Evolutionary conservation across 345 rosid genomes (phyloP).

Genomic region (Gossypium raimondii): DNA sequence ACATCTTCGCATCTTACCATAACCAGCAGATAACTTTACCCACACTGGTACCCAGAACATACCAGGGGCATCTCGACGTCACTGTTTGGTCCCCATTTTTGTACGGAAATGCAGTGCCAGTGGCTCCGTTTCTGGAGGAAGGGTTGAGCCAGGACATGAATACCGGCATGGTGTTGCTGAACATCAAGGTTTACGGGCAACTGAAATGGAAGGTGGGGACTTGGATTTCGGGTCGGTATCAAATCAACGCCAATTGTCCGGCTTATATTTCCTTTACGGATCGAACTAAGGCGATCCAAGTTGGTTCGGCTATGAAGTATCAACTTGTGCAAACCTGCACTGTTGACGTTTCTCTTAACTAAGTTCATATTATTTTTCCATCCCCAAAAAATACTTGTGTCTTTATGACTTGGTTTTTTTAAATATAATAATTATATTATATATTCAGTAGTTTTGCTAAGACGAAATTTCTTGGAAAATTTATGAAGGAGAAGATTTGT

Average conservation of each 20-base stretch:
- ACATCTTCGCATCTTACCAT: slow-evolving; percentile 54
- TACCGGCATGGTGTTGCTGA: slow-evolving; percentile 50
- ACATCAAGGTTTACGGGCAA: slow-evolving; percentile 49
- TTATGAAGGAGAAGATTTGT: background rate
- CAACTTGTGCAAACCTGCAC: slow-evolving; percentile 47
- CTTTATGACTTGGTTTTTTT: background rate
- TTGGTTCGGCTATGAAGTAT: slow-evolving; percentile 40
- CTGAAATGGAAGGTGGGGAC: slow-evolving; percentile 76
- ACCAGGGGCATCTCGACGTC: slow-evolving; percentile 60
- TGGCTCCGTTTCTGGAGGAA: slow-evolving; percentile 35
- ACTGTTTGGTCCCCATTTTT: slow-evolving; percentile 69
- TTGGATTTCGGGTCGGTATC: slow-evolving; percentile 63
- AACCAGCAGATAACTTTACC: slow-evolving; percentile 64
- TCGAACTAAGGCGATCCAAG: slow-evolving; percentile 10
- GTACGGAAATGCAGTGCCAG: slow-evolving; percentile 44
- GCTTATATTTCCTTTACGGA: slow-evolving; percentile 33
- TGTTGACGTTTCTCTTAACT: slow-evolving; percentile 40
- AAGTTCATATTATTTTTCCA: background rate
- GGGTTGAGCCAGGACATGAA: slow-evolving; percentile 47
- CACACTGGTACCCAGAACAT: slow-evolving; percentile 46
- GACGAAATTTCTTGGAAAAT: too few species aligned
- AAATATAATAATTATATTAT: background rate
- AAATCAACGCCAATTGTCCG: slow-evolving; percentile 57
- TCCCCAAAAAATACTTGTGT: background rate
- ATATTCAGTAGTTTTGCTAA: too few species aligned